phyloP scores from a whole-genome alignment of 768 basidiomycete genomes.

The Leccinum rimulosum region DNA sequence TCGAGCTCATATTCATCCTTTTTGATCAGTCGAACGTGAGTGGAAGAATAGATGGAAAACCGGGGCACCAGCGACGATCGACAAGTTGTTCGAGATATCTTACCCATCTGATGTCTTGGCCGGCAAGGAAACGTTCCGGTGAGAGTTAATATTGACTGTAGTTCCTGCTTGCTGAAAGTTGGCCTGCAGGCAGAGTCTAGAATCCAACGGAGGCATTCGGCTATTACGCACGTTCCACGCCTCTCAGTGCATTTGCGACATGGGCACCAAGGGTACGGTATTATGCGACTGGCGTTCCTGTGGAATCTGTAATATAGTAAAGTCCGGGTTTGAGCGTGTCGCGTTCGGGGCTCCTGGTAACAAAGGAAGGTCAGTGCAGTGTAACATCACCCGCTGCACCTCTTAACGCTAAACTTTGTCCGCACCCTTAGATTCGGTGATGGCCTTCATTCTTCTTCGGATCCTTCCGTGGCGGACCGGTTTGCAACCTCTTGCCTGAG shows the following conservation, averaged over 20 bases:
- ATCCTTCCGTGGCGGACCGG: constrained; percentile 55
- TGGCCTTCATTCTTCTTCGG: constrained; percentile 61
- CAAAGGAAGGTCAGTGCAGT: constrained; percentile 48
- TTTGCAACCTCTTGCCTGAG: constrained; percentile 65
- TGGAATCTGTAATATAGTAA: constrained; percentile 59
- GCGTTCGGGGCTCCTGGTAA: constrained; percentile 55
- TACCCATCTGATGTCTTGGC: constrained; percentile 28
- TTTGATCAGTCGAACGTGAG: constrained; percentile 49
- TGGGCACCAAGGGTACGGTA: constrained; percentile 50
- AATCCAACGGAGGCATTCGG: constrained; percentile 35
- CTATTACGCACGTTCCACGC: constrained; percentile 62
- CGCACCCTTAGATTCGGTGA: constrained; percentile 48
- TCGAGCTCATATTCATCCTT: constrained; percentile 23
- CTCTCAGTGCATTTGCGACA: constrained; percentile 66
- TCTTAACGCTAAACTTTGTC: constrained; percentile 1
- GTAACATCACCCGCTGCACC: constrained; percentile 1
- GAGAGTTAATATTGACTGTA: constrained; percentile 11
- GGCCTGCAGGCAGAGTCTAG: constrained; percentile 29
- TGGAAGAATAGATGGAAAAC: constrained; percentile 43
- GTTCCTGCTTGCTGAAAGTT: constrained; percentile 6
- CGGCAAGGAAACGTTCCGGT: constrained; percentile 52
- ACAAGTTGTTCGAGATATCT: constrained; percentile 55
- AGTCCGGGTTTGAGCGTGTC: constrained; percentile 54
- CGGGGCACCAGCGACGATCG: constrained; percentile 39
- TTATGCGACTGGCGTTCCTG: constrained; percentile 62